Evolutionary conservation across 768 basidiomycete genomes (phyloP), one percentile per base, ranked within the genome.

Genomic region (Chalciporus chontae): DNA sequence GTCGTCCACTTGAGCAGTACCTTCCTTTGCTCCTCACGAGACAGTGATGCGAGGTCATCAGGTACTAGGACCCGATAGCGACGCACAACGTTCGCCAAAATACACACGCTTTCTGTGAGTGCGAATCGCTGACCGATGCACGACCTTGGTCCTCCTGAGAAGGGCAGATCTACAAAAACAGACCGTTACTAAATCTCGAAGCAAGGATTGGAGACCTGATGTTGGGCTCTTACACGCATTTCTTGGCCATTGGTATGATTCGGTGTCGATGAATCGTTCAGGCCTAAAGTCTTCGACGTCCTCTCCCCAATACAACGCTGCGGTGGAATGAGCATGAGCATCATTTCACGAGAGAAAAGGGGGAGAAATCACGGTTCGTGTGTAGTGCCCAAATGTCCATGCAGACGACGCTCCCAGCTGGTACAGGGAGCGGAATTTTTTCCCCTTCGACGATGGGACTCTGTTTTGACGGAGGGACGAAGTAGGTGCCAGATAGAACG

Each of bases 101-200:
- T 62, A 38, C 73, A 72, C 1, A 71, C 53, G 40, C 64, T 69
- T 55, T 78, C 74, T 4, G 72, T 63, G 4, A 72, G 53, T 1
- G 78, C 73, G 43, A 79, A 78, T 4, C 74, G 72, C 48, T 77
- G 74, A 0, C 78, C 79, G 23, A 80, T 73, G 53, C 78, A 79
- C 18, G 67, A 70, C 14, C 78, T 68, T 1, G 71, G 63, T 11
- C 79, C 77, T 0, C 59, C 63, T 5, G 74, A 73, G 58, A 81
- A 80, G 0, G 75, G 70, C 23, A 75, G 26, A 57, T 73, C 75
- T 74, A 32, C 14, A 9, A 18, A 14, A 11, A 26, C 18, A 39
- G n/a, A 32, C 19, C 19, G 26, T 38, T n/a, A n/a, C n/a, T n/a
- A 43, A 38, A 38, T 36, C 17, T 13, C 32, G 23, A 9, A 17